A percentile compares a stretch with the other conserved stretches of the same genome.
These are phyloP conservation scores for Chaetomium tenue DNA, from an alignment of 495 filamentous ascomycete genomes.

Conservation along the genomic window DNA sequence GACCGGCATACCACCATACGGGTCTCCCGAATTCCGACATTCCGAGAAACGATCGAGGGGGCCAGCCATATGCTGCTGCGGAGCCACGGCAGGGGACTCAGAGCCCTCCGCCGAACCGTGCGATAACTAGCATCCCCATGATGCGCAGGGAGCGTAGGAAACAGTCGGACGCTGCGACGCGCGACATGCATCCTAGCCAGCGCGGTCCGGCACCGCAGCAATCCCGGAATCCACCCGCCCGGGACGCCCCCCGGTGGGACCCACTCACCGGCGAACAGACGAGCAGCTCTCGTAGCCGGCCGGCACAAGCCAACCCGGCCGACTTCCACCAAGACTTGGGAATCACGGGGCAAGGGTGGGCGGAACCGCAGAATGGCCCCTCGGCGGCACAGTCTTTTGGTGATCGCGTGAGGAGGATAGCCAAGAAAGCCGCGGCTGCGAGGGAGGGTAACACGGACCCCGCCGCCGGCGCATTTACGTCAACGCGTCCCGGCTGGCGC, in stretches of 20 bases:
- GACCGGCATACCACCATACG: background rate
- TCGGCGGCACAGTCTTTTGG: slow-evolving; percentile 37
- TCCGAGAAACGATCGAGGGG: slow-evolving; percentile 1
- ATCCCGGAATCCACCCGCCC: slow-evolving; percentile 31
- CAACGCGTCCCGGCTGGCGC: slow-evolving; percentile 51
- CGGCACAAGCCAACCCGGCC: slow-evolving; percentile 49
- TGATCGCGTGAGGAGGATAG: slow-evolving; percentile 48
- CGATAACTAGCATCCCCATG: slow-evolving; percentile 47
- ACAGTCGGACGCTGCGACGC: slow-evolving; percentile 42
- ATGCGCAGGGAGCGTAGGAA: slow-evolving; percentile 51
- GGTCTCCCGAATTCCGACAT: background rate
- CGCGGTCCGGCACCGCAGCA: slow-evolving; percentile 30
- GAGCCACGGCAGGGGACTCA: slow-evolving; percentile 16
- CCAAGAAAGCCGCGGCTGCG: slow-evolving; percentile 35
- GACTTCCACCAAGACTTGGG: slow-evolving; percentile 44
- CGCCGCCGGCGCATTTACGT: slow-evolving; percentile 35
- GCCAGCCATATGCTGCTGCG: background rate
- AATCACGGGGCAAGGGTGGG: slow-evolving; percentile 29
- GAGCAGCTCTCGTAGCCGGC: slow-evolving; percentile 42
- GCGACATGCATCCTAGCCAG: slow-evolving; percentile 37
- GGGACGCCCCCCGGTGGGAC: slow-evolving; percentile 45
- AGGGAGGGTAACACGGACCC: slow-evolving; percentile 32
- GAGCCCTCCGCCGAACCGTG: slow-evolving; percentile 22
- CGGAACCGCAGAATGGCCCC: slow-evolving; percentile 26
- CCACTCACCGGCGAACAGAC: slow-evolving; percentile 52